Evolutionary conservation across 2,329 filamentous ascomycete genomes (phyloP).

Genomic region (Aspergillus ibericus): DNA sequence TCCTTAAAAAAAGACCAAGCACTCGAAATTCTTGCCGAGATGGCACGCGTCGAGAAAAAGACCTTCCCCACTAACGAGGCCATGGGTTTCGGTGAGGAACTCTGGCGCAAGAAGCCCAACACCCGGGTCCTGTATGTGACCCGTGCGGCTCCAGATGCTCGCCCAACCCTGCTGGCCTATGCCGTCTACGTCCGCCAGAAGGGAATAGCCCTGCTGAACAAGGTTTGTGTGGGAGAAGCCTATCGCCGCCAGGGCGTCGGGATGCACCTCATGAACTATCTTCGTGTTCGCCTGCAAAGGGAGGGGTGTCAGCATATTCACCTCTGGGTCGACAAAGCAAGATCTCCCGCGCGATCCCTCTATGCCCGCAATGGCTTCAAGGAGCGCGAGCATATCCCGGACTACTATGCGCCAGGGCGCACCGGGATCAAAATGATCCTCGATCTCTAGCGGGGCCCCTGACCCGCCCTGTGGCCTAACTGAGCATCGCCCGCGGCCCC

Average conservation of each 20-base stretch:
- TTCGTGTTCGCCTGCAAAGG: constrained; percentile 44
- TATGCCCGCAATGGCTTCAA: constrained; percentile 50
- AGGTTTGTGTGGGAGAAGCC: constrained; percentile 51
- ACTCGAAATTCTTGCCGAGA: constrained; percentile 36
- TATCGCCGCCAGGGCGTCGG: constrained; percentile 51
- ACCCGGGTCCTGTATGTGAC: constrained; percentile 44
- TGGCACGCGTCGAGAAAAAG: constrained; percentile 49
- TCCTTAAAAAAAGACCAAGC: constrained; percentile 37
- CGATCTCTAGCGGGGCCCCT: constrained; percentile 30
- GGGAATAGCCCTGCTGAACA: constrained; percentile 51
- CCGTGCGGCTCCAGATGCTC: constrained; percentile 15
- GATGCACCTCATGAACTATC: constrained; percentile 45
- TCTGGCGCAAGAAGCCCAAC: constrained; percentile 51
- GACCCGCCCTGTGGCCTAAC: constrained; percentile 25
- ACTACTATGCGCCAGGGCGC: constrained; percentile 54
- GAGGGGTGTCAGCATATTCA: constrained; percentile 51
- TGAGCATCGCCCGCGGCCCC: constrained; percentile 11
- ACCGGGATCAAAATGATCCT: constrained; percentile 49
- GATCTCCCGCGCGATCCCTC: constrained; percentile 46
- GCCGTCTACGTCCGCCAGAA: constrained; percentile 49
- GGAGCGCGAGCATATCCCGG: constrained; percentile 46
- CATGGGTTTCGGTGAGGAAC: constrained; percentile 49
- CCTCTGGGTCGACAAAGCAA: constrained; percentile 54
- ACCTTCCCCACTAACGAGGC: constrained; percentile 53
- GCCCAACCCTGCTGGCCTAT: constrained; percentile 45